phyloP scores from a whole-genome alignment of 2,329 filamentous ascomycete species.

The Neonectria ditissima region DNA sequence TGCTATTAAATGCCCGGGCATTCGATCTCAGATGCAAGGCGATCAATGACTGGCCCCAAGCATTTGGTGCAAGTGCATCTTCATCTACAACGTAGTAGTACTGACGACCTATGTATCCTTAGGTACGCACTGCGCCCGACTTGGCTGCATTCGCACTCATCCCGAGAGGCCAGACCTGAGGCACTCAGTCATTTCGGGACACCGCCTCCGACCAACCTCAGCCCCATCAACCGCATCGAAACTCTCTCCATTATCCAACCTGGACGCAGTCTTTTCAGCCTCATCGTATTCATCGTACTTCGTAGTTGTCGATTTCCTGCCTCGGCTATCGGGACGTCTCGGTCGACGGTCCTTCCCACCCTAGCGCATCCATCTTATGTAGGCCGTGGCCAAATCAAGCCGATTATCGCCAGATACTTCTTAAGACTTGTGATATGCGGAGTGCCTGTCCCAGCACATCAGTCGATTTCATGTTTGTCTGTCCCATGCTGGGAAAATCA shows the following conservation, averaged over 20 bases:
- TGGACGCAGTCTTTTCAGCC: background rate
- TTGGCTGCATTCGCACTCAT: background rate
- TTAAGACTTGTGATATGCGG: background rate
- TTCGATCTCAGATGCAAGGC: background rate
- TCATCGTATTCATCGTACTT: background rate
- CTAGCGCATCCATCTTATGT: background rate
- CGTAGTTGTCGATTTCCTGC: background rate
- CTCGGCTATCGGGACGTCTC: background rate
- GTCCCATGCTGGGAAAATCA: background rate
- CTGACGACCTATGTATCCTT: too few relatives aligned
- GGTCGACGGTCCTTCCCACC: constrained; percentile 6
- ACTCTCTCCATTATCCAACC: background rate
- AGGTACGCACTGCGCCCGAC: background rate
- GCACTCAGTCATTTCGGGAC: background rate
- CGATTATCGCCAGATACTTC: background rate
- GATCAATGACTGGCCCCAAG: too few relatives aligned
- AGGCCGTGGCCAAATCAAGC: background rate
- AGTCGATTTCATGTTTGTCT: background rate
- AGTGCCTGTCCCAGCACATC: background rate
- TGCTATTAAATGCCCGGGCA: background rate
- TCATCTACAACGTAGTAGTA: too few relatives aligned
- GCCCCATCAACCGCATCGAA: too few relatives aligned
- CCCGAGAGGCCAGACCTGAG: background rate
- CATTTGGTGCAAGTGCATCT: too few relatives aligned
- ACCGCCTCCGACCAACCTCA: background rate